phyloP scores from a whole-genome alignment of 1,284 basidiomycete genomes.

The Cutaneotrichosporon cyanovorans region DNA sequence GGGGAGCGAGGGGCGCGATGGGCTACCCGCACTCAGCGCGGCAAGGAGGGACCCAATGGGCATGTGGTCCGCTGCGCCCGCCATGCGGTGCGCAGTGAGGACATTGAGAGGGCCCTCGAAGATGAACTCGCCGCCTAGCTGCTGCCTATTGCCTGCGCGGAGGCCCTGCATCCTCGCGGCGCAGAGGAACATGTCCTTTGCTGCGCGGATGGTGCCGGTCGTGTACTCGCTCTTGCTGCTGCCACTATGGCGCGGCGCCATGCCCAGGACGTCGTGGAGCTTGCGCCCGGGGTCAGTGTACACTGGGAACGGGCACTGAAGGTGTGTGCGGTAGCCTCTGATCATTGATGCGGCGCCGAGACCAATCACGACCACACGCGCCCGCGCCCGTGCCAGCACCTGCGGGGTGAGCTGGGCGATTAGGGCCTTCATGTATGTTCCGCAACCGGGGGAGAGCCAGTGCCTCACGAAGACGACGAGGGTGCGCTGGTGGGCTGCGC shows the following conservation, averaged over 20 bases:
- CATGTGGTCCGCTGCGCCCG: conserved; percentile 58
- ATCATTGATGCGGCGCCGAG: conserved; percentile 50
- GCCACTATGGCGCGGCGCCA: conserved; percentile 50
- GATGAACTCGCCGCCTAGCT: conserved; percentile 83
- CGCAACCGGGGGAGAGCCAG: conserved; percentile 62
- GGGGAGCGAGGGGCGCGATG: background rate
- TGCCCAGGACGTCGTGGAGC: conserved; percentile 66
- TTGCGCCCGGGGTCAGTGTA: conserved; percentile 69
- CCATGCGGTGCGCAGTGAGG: conserved; percentile 43
- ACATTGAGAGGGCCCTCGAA: conserved; percentile 57
- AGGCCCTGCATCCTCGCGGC: conserved; percentile 10
- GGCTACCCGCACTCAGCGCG: background rate
- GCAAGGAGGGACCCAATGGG: conserved; percentile 59
- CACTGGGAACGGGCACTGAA: conserved; percentile 51
- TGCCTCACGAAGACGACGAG: conserved; percentile 55
- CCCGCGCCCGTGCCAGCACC: conserved; percentile 51
- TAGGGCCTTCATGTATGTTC: conserved; percentile 73
- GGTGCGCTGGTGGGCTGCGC: conserved; percentile 43
- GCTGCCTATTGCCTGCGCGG: conserved; percentile 27
- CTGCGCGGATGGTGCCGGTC: conserved; percentile 28
- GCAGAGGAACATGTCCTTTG: conserved; percentile 9
- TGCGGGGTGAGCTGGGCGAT: conserved; percentile 51
- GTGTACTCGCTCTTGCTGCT: conserved; percentile 50
- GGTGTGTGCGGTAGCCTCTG: conserved; percentile 46
- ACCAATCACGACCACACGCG: conserved; percentile 58